Evolutionary conservation across 345 rosid species (phyloP).

Genomic region (Turnera subulata): DNA sequence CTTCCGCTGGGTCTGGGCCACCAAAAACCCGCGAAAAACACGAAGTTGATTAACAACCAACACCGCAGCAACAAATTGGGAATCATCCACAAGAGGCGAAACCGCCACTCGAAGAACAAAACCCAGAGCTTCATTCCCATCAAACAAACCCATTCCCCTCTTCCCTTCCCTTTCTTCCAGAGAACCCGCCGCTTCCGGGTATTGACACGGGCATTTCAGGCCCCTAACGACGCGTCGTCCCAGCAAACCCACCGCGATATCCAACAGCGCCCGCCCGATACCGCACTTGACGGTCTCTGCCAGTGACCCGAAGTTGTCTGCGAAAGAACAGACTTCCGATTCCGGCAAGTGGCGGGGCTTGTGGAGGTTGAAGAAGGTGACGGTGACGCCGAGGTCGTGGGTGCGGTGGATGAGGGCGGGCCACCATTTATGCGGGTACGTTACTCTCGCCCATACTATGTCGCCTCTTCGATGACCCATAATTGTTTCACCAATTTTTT

Average conservation of each 20-base stretch:
- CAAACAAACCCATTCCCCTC: not conserved
- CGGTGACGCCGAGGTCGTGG: constrained; percentile 11
- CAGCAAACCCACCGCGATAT: not conserved
- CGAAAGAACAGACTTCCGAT: constrained; percentile 7
- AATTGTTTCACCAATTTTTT: no score
- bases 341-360: constrained; percentile 1
- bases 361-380: constrained; percentile 9
- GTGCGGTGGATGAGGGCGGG: constrained; percentile 16
- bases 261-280: constrained; percentile 7
- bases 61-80: constrained; percentile 2
- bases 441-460: constrained; percentile 25
- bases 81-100: constrained; percentile 3
- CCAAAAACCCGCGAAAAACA: not conserved
- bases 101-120: constrained; percentile 1
- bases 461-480: constrained; percentile 12
- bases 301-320: constrained; percentile 5
- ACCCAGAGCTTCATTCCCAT: not conserved
- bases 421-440: constrained; percentile 24
- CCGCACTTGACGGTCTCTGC: not conserved
- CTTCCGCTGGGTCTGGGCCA: not conserved
- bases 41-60: constrained; percentile 1
- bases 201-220: constrained; percentile 5
- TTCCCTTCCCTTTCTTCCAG: not conserved
- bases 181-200: not conserved
- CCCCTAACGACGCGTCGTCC: not conserved